These are phyloP conservation scores for Massospora cicadina DNA, from an alignment of 371 early-diverging fungal species.

Conservation along the genomic window DNA sequence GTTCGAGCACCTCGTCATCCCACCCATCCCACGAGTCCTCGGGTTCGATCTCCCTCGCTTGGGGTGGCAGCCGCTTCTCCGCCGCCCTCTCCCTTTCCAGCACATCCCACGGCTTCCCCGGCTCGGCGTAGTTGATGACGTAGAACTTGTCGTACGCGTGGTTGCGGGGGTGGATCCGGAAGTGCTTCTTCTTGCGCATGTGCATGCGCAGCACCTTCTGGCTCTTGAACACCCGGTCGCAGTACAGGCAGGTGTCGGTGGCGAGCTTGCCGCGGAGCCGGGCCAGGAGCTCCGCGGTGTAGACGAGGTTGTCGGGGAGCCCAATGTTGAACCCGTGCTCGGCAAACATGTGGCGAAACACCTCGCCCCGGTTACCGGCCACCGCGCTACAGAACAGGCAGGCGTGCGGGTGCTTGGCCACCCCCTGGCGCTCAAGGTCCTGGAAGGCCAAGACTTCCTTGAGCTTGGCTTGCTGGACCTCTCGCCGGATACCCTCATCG, in stretches of 20 bases:
- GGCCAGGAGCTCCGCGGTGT: slow-evolving; percentile 67
- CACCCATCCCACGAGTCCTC: slow-evolving; percentile 57
- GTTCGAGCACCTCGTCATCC: slow-evolving; percentile 46
- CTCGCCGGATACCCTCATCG: slow-evolving; percentile 7
- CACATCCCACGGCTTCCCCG: slow-evolving; percentile 80
- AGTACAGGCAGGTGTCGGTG: slow-evolving; percentile 66
- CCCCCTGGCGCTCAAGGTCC: slow-evolving; percentile 54
- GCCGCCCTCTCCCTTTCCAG: slow-evolving; percentile 52
- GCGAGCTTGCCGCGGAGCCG: slow-evolving; percentile 58
- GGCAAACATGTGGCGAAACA: slow-evolving; percentile 78
- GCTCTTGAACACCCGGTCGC: slow-evolving; percentile 82
- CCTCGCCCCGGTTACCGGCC: slow-evolving; percentile 33
- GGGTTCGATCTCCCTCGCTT: slow-evolving; percentile 37
- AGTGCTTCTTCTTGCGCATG: slow-evolving; percentile 97
- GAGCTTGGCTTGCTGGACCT: slow-evolving; percentile 14
- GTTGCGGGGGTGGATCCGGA: slow-evolving; percentile 80
- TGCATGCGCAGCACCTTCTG: slow-evolving; percentile 80
- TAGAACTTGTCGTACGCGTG: slow-evolving; percentile 86
- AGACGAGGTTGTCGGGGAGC: slow-evolving; percentile 76
- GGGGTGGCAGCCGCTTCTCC: slow-evolving; percentile 36
- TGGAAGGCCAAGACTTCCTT: slow-evolving; percentile 60
- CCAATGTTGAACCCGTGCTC: slow-evolving; percentile 93
- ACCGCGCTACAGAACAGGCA: slow-evolving; percentile 83
- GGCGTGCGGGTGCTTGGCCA: slow-evolving; percentile 46
- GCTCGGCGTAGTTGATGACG: slow-evolving; percentile 85